Base-by-base conservation (phyloP, 805 yeast genomes). In the Candida methanosorbosa region DNA sequence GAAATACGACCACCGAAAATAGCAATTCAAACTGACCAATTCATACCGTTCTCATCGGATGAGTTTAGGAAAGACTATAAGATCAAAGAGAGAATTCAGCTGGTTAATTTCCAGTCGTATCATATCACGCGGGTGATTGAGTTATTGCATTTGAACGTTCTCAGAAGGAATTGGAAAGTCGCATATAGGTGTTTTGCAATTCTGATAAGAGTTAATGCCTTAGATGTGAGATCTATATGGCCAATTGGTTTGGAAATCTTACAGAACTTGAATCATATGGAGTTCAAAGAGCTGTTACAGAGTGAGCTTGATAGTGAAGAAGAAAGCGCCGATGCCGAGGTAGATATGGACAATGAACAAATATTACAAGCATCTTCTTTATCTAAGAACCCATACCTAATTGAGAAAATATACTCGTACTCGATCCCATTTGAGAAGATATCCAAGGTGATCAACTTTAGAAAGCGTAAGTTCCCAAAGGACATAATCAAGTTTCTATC, bases 171-270 rank as follows among this genome's bases (percentile, higher is more conserved):
- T 8, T 81, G 86, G 86, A 44, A 50, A 5, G 30, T 61, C 13
- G 81, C 83, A 0, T 75, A 72, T 44, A 64, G 64, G 35, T 55
- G 74, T 7, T 75, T 75, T 42, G 51, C 72, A 9, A 35, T 73
- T 2, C 49, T 81, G 17, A 49, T 76, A 3, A 51, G 80, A 34
- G 44, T 70, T 1, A 70, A 70, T 1, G 51, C 52, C 1, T 63
- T 72, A 9, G 84, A 81, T 48, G 49, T 78, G 5, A 58, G 75
- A 35, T 55, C 68, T 3, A 48, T 79, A 9, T 81, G 88, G 88
- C 71, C 81, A 0, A 25, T 78, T 1, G 87, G 82, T 0, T 52
- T 75, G 5, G 78, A 74, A 39, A 72, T 80, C 5, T 47, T 80
- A 17, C 46, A 48, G 22, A 36, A 49, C 18, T 30, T 54, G 30